phyloP scores from a whole-genome alignment of 352 stramenopile genomes.

The Globisporangium orthogonon region DNA sequence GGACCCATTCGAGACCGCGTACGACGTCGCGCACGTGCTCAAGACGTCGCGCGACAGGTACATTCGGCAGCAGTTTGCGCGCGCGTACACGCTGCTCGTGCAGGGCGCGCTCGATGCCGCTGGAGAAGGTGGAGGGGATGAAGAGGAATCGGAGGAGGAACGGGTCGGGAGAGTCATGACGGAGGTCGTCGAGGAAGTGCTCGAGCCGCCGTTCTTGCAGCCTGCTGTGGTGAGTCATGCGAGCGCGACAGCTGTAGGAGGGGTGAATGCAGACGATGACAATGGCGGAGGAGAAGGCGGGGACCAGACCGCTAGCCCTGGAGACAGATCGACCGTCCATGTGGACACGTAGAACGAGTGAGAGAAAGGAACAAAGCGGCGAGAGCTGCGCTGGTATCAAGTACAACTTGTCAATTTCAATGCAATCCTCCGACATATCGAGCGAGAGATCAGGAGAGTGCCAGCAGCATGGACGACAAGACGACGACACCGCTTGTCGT shows the following conservation, averaged over 20 bases:
- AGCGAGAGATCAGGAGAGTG: not conserved
- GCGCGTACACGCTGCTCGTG: slow-evolving; percentile 59
- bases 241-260: not conserved
- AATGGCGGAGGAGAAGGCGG: not conserved
- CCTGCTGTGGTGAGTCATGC: not conserved
- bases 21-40: slow-evolving; percentile 96
- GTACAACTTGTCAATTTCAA: not conserved
- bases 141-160: not conserved
- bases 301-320: not conserved
- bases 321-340: not conserved
- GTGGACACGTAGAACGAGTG: not conserved
- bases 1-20: slow-evolving; percentile 98
- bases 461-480: no score
- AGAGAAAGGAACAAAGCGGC: not conserved
- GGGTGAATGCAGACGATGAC: not conserved
- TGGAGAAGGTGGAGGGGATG: not conserved
- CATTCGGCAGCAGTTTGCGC: slow-evolving; percentile 78
- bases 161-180: slow-evolving; percentile 6
- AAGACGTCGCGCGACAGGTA: slow-evolving; percentile 85
- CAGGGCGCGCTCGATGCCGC: slow-evolving; percentile 18
- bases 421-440: not conserved
- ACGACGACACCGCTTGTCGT: no score
- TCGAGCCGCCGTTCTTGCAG: slow-evolving; percentile 11
- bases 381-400: not conserved
- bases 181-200: slow-evolving; percentile 7